phyloP scores from a whole-genome alignment of 257 asterid species.

The Solanum bulbocastanum region DNA sequence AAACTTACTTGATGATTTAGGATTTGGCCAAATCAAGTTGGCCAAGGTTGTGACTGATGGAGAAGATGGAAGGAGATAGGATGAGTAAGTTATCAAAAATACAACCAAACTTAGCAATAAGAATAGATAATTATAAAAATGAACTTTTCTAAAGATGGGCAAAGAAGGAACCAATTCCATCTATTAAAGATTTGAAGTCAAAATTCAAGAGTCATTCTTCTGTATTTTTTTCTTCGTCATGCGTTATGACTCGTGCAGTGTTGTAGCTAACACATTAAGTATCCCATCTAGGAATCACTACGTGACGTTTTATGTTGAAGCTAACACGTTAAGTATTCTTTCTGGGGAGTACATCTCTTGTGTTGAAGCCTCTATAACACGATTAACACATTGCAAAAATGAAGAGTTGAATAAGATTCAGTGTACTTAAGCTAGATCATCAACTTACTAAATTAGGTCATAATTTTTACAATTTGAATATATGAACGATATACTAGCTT shows the following conservation, averaged over 20 bases:
- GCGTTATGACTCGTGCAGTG: neutral
- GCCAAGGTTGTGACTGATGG: slow-evolving; percentile 33
- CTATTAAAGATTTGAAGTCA: neutral
- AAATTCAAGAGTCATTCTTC: neutral
- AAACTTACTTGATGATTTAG: slow-evolving; percentile 8
- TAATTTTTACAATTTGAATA: neutral
- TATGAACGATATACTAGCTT: neutral
- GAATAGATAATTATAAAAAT: slow-evolving; percentile 38
- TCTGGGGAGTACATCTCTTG: neutral
- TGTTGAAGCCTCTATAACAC: neutral
- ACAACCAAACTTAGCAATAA: slow-evolving; percentile 38
- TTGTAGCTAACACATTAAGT: neutral
- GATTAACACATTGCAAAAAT: neutral
- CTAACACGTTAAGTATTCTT: neutral
- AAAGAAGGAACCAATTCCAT: slow-evolving; percentile 24
- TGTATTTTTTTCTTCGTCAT: neutral
- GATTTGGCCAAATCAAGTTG: slow-evolving; percentile 16
- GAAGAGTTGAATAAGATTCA: neutral
- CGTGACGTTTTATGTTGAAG: accelerated
- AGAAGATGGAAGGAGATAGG: slow-evolving; percentile 20
- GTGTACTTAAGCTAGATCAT: neutral
- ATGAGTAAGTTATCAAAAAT: slow-evolving; percentile 23
- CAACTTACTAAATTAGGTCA: neutral
- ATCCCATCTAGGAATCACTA: accelerated
- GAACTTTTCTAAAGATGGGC: slow-evolving; percentile 26